Evolutionary conservation across 192 early-diverging fungal genomes (phyloP).

Genomic region (Spinellus fusiger): DNA sequence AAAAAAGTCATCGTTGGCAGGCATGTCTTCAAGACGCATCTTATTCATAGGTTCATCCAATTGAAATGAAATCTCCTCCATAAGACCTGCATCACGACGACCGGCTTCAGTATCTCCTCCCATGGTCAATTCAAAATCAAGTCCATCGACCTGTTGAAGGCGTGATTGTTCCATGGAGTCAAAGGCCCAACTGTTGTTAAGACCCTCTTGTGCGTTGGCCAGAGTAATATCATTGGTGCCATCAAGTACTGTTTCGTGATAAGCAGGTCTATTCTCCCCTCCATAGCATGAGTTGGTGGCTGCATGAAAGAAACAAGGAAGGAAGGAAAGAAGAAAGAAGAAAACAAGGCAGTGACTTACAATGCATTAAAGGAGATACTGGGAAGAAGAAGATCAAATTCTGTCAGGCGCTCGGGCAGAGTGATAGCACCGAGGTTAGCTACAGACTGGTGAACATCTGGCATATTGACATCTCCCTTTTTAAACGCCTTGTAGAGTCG

Average conservation of each 20-base stretch:
- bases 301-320: not conserved
- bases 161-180: conserved; percentile 7
- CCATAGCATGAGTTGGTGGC: not conserved
- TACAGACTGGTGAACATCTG: conserved; percentile 55
- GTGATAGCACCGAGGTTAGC: conserved; percentile 84
- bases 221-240: conserved; percentile 19
- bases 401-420: conserved; percentile 76
- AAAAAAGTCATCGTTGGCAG: conserved; percentile 22
- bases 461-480: conserved; percentile 81
- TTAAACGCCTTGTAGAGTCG: conserved; percentile 55
- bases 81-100: conserved; percentile 42
- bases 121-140: conserved; percentile 44
- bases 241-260: conserved; percentile 6
- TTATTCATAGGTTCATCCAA: conserved; percentile 20
- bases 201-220: conserved; percentile 2
- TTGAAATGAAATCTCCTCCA: conserved; percentile 22
- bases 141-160: not conserved
- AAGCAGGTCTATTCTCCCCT: too few species aligned
- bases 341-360: not conserved
- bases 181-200: conserved; percentile 5
- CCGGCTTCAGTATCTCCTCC: conserved; percentile 48
- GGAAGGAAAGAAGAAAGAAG: not conserved
- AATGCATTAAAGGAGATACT: conserved; percentile 46
- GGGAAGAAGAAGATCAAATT: conserved; percentile 88
- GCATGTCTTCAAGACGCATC: conserved; percentile 33